Evolutionary conservation across 345 rosid species (phyloP).

Genomic region (Excoecaria cochinchinensis): DNA sequence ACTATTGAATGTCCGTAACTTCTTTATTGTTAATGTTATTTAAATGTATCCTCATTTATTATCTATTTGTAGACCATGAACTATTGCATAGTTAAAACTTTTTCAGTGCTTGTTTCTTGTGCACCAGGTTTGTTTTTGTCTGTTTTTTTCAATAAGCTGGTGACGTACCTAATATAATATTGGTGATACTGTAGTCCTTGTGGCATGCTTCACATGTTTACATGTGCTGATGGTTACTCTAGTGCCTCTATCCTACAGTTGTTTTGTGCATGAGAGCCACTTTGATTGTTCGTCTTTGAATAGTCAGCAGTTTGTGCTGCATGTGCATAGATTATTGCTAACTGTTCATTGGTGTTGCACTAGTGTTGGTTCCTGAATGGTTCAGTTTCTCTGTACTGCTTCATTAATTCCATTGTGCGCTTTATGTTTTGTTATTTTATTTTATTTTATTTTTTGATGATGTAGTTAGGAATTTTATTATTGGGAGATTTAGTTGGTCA

Average conservation of each 20-base stretch:
- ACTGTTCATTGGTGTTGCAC: not conserved
- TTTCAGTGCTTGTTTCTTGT: not conserved
- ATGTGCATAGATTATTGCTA: not conserved
- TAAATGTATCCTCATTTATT: not conserved
- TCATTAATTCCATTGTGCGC: not conserved
- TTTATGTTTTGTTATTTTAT: too few relatives aligned
- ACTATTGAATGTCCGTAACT: not conserved
- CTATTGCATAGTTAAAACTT: not conserved
- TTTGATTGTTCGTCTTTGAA: not conserved
- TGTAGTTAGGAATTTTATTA: not conserved
- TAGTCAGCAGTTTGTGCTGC: not conserved
- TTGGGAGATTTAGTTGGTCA: constrained; percentile 10
- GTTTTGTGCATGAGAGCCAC: not conserved
- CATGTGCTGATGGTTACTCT: constrained; percentile 10
- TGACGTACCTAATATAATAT: not conserved
- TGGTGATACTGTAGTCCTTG: not conserved
- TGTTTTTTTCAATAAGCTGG: not conserved
- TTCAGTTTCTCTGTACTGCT: not conserved
- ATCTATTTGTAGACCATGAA: not conserved
- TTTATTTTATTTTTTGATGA: not conserved
- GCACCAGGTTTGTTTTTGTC: not conserved
- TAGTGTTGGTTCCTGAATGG: not conserved
- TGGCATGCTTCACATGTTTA: not conserved
- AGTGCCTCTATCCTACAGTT: not conserved
- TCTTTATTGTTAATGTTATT: not conserved